phyloP scores from a whole-genome alignment of 1,284 basidiomycete genomes.

The Tylopilus orsonianus region DNA sequence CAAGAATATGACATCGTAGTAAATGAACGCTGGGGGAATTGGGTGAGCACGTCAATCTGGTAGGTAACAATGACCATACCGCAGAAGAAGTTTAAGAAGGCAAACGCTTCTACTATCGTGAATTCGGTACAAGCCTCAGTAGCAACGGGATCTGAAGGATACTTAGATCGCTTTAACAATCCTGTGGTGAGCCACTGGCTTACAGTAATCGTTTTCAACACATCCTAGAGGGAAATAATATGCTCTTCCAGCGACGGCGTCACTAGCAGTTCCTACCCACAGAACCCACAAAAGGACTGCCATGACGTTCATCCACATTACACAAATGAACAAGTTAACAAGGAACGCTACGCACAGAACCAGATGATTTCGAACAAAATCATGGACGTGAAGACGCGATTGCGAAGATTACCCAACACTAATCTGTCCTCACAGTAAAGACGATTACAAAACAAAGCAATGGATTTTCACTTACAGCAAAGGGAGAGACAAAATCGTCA shows the following conservation, averaged over 20 bases:
- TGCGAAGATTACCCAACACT: constrained; percentile 10
- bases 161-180: neutral
- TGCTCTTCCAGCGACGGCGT: constrained; percentile 6
- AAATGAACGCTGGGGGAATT: constrained; percentile 23
- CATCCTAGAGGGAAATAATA: constrained; percentile 24
- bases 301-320: neutral
- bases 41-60: neutral
- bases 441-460: neutral
- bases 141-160: constrained; percentile 9
- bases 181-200: neutral
- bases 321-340: neutral
- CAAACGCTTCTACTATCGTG: constrained; percentile 16
- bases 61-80: constrained; percentile 17
- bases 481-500: constrained; percentile 25
- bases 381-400: constrained; percentile 20
- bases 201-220: constrained; percentile 8
- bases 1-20: constrained; percentile 21
- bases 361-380: constrained; percentile 27
- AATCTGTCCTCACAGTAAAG: constrained; percentile 15
- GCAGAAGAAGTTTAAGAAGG: constrained; percentile 25
- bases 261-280: constrained; percentile 21
- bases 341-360: constrained; percentile 21
- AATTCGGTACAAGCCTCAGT: constrained; percentile 20
- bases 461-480: constrained; percentile 20
- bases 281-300: constrained; percentile 26